Evolutionary conservation across 2,329 filamentous ascomycete genomes (phyloP), one percentile per base, ranked within the genome.

Genomic region (Orbilia ellipsospora): DNA sequence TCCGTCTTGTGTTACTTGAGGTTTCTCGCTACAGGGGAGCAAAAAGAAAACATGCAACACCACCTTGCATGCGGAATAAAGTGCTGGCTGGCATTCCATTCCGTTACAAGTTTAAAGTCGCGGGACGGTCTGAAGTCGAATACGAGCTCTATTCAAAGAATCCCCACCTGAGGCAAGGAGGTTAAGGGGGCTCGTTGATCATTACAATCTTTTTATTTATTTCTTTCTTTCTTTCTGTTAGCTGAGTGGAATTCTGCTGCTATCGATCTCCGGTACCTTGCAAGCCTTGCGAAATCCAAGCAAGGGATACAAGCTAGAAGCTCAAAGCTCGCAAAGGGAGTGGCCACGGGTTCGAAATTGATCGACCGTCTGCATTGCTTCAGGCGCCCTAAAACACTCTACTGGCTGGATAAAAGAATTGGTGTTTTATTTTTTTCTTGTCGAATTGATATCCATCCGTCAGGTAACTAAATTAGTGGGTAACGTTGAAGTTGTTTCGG

Each of bases 161-260:
- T 75, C 72, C 44, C 72, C 72, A 69, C 59, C 23, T 23, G 15
- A 75, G 59, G 72, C 64, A 75, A 75, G 72, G 72, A 75, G 72
- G 64, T 55, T 31, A 59, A 59, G 67, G 67, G 67, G 60, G 60
- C n/a, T 59, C 48, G 72, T 48, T 65, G 72, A 69, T 69, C 72
- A 42, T 36, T 60, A 28, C 72, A 65, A 64, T n/a, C n/a, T n/a
- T n/a, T n/a, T n/a, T n/a, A 52, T 51, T 4, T 16, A 45, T 62
- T 42, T 73, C 57, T 13, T 40, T 8, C 28, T 51, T 31, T 31
- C 7, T 31, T 31, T 7, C 28, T 7, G 3, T 3, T 7, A 36
- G 31, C 31, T 68, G 59, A 69, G 72, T 44, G 72, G 72, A 75
- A 75, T 75, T 59, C 63, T 51, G 54, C 20, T 62, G 23, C 42